Evolutionary conservation across 148 eudicot genomes (phyloP).

Genomic region (Spergularia marina): DNA sequence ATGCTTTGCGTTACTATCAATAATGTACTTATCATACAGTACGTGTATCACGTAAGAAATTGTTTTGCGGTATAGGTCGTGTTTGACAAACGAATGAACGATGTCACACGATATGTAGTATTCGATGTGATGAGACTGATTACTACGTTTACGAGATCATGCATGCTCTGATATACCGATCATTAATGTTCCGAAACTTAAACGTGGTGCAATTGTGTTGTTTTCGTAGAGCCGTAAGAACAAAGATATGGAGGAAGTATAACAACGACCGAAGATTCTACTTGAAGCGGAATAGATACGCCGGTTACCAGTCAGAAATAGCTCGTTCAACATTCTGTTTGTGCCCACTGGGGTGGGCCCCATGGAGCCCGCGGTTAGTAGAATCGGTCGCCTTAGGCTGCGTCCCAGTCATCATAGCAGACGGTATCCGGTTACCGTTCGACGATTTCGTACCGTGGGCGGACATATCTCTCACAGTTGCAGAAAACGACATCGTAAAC

Average conservation of each 20-base stretch:
- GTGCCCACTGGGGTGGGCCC: conserved; percentile 96
- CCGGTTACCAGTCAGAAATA: conserved; percentile 77
- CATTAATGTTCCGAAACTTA: neutral
- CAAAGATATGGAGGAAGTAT: conserved; percentile 56
- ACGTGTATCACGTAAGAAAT: too few species aligned
- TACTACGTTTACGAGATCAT: too few species aligned
- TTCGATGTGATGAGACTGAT: too few species aligned
- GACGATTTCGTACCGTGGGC: conserved; percentile 57
- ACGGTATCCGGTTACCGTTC: conserved; percentile 69
- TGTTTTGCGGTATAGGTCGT: too few species aligned
- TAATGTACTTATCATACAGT: too few species aligned
- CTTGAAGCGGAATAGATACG: conserved; percentile 51
- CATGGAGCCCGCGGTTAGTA: conserved; percentile 89
- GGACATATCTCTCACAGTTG: conserved; percentile 61
- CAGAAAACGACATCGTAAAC: conserved; percentile 52
- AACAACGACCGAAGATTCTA: conserved; percentile 55
- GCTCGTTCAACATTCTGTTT: conserved; percentile 64
- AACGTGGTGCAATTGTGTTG: neutral
- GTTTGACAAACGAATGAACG: too few species aligned
- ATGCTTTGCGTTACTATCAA: too few species aligned
- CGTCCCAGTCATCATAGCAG: conserved; percentile 87
- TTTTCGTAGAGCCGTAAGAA: conserved; percentile 58
- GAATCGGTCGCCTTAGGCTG: conserved; percentile 82
- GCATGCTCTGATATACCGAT: neutral
- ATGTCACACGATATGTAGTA: too few species aligned